Conservation (phyloP, 345 rosid genomes). For the Eucalyptus melliodora region DNA sequence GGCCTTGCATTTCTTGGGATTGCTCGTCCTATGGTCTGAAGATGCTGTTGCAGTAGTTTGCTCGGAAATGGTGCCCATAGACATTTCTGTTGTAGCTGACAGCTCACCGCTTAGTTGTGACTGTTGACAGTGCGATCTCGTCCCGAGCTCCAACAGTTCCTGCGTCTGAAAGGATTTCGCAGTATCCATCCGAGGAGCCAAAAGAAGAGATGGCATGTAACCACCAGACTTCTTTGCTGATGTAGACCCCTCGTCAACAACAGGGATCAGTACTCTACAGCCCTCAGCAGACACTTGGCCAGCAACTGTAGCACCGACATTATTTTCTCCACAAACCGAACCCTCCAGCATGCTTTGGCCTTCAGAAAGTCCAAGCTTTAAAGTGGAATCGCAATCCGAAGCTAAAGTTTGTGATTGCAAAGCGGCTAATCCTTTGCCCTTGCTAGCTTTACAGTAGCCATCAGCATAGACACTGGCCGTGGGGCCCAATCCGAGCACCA, state of each 20-base stretch:
- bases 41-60: slow-evolving; percentile 42
- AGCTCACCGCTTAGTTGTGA: slow-evolving; percentile 36
- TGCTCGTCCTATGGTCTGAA: slow-evolving; percentile 31
- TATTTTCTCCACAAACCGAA: slow-evolving; percentile 30
- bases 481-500: slow-evolving; percentile 93
- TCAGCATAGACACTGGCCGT: slow-evolving; percentile 41
- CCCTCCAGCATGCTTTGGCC: slow-evolving; percentile 25
- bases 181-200: slow-evolving; percentile 41
- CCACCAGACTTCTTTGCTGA: slow-evolving; percentile 92
- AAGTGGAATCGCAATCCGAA: slow-evolving; percentile 37
- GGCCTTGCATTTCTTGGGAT: slow-evolving; percentile 61
- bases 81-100: slow-evolving; percentile 41
- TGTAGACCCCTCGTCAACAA: slow-evolving; percentile 87
- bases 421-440: slow-evolving; percentile 23
- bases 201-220: slow-evolving; percentile 76
- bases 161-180: slow-evolving; percentile 20
- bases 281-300: slow-evolving; percentile 14
- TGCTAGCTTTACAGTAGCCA: slow-evolving; percentile 17
- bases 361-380: slow-evolving; percentile 76
- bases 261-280: slow-evolving; percentile 29
- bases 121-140: slow-evolving; percentile 13
- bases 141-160: slow-evolving; percentile 29
- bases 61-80: slow-evolving; percentile 38
- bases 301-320: slow-evolving; percentile 2
- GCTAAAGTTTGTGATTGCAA: slow-evolving; percentile 18